Base-by-base conservation (phyloP, 1,284 basidiomycete species). In the Paramarasmius palmivorus region DNA sequence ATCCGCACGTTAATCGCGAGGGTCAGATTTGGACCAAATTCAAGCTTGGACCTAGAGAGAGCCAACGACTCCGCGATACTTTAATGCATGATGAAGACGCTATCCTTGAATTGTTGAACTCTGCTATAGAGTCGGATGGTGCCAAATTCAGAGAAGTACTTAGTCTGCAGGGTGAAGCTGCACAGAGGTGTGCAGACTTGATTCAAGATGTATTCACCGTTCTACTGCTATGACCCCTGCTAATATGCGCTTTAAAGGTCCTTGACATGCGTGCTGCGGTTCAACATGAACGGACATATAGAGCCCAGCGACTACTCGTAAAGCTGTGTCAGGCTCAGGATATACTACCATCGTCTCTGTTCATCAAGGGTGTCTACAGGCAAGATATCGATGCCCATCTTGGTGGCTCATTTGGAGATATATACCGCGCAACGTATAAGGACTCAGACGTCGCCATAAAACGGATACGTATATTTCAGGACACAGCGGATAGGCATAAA, bases 381-480 rank as follows among this genome's bases (percentile, higher is more conserved):
- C 47, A 55, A 23, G 54, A 62, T 42, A 49, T 45, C 12, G 53
- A 62, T 20, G 59, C 61, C 36, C 49, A 59, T 10, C 59, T 55
- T 50, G 55, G 63, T 44, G 63, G 63, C 26, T 53, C 57, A 9
- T 62, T 64, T 40, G 60, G 57, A 4, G 63, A 64, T 32, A 64
- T 64, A 29, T 64, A 57, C 38, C 57, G 60, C 19, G 63, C 58
- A 6, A 41, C 55, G 3, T 63, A 59, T 49, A 53, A 54, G 8
- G 60, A 58, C 20, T 53, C 60, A 53, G 60, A 62, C 26, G 63
- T 64, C 9, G 61, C 61, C 5, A 45, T 64, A 17, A 64, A 64
- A 47, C 56, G 60, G 9, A 54, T 64, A 8, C 55, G 61, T 37
- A 26, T 61, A 25, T 64, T 64, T 49, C 58, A 61, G 29, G 49